Evolutionary conservation across 768 basidiomycete genomes (phyloP).

Genomic region (Mrakia gelida): DNA sequence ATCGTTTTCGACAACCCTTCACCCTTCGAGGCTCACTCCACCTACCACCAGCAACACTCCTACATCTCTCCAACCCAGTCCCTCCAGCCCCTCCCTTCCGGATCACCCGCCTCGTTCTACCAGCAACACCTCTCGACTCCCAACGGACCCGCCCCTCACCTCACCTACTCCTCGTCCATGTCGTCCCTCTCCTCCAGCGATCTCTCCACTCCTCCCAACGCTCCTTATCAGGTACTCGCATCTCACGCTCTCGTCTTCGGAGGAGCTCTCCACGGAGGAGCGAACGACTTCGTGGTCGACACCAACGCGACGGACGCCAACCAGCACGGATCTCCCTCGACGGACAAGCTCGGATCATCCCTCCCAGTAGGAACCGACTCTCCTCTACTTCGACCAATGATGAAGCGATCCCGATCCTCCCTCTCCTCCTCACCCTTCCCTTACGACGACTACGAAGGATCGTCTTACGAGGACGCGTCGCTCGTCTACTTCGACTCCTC

Average conservation of each 20-base stretch:
- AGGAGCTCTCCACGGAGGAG: too few relatives aligned
- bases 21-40: neutral
- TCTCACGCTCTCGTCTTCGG: neutral
- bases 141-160: neutral
- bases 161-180: neutral
- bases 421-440: neutral
- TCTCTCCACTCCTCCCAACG: neutral
- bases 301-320: too few relatives aligned
- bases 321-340: too few relatives aligned
- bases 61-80: neutral
- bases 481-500: neutral
- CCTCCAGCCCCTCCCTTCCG: neutral
- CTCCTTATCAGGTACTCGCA: neutral
- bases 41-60: neutral
- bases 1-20: slow-evolving; percentile 1
- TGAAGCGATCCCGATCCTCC: neutral
- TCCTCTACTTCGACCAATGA: neutral
- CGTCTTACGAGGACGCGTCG: neutral
- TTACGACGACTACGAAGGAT: neutral
- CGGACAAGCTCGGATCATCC: neutral
- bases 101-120: neutral
- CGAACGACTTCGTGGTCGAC: too few relatives aligned
- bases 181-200: neutral
- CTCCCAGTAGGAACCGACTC: neutral
- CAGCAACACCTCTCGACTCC: neutral